Conservation (phyloP, 192 early-diverging fungal genomes). For the Spinellus fusiger region DNA sequence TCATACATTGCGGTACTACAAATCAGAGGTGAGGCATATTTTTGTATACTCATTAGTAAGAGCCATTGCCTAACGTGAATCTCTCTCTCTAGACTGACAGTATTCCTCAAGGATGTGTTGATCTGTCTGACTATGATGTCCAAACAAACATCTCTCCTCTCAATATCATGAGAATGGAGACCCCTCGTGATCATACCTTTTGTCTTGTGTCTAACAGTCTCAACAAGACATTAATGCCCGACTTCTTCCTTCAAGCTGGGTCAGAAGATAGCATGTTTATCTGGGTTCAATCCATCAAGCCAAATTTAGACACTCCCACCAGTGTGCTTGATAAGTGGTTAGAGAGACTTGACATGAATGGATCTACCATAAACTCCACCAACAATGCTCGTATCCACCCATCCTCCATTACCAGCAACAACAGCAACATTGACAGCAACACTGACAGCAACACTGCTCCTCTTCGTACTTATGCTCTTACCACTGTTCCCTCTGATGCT, state of each 20-base stretch:
- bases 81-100: conserved; percentile 3
- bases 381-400: not conserved
- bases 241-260: conserved; percentile 19
- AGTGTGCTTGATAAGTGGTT: conserved; percentile 34
- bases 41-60: not conserved
- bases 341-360: conserved; percentile 22
- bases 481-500: no score
- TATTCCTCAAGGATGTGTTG: not conserved
- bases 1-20: conserved; percentile 10
- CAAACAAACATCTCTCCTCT: conserved; percentile 1
- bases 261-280: conserved; percentile 1
- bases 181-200: conserved; percentile 5
- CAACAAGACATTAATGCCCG: conserved; percentile 2
- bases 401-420: not conserved
- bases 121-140: conserved; percentile 11
- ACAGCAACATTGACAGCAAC: not conserved
- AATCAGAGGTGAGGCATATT: conserved; percentile 5
- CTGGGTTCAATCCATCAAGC: conserved; percentile 15
- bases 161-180: conserved; percentile 9
- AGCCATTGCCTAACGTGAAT: not conserved
- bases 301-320: not conserved
- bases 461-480: no score
- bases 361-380: not conserved
- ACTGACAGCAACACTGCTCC: not conserved
- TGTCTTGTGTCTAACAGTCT: conserved; percentile 12